Conservation (phyloP, 75 land plant genomes). For the Pinus tabuliformis region DNA sequence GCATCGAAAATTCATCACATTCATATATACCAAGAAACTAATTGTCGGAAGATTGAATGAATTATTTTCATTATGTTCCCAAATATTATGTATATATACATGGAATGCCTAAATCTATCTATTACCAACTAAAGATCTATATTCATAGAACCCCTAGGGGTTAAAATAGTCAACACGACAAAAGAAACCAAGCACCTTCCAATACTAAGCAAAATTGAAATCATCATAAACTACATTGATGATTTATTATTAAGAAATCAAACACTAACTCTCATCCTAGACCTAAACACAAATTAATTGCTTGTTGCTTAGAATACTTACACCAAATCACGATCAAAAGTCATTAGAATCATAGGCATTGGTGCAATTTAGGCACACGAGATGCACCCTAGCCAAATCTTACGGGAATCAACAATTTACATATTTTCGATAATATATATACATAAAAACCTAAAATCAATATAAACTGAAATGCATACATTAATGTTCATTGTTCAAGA, state of each 20-base stretch:
- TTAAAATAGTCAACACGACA: neutral
- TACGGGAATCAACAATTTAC: too few species aligned
- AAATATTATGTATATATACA: neutral
- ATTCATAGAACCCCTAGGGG: neutral
- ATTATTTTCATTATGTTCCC: neutral
- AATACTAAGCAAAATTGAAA: neutral
- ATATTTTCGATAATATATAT: too few species aligned
- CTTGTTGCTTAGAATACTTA: neutral
- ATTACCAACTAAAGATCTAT: neutral
- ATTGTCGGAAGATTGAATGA: too few species aligned
- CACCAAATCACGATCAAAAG: too few species aligned
- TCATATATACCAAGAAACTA: neutral
- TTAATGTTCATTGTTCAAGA: too few species aligned
- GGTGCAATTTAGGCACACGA: too few species aligned
- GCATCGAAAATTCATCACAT: neutral
- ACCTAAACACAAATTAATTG: neutral
- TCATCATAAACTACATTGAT: neutral
- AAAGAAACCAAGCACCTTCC: neutral
- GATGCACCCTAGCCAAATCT: too few species aligned
- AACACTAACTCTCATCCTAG: neutral
- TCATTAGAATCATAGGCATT: too few species aligned
- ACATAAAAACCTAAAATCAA: too few species aligned
- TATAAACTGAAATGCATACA: too few species aligned
- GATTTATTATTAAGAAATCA: neutral
- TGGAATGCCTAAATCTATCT: neutral